Evolutionary conservation across 257 asterid genomes (phyloP).

Genomic region (Solanum bulbocastanum): DNA sequence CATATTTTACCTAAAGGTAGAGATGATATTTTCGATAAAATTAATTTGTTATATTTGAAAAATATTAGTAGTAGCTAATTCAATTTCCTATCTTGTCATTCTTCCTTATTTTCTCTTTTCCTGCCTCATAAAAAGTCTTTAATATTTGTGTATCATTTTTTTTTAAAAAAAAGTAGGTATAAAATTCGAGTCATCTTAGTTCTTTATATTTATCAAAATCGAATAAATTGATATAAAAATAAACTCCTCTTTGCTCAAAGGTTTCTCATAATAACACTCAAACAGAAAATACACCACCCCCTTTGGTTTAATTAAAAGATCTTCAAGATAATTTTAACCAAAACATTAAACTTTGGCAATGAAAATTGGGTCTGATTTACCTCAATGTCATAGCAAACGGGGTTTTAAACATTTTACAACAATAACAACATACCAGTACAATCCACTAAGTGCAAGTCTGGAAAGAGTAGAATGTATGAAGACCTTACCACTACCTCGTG

Average conservation of each 20-base stretch:
- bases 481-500: not conserved
- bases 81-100: not conserved
- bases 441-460: no score
- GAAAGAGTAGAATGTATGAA: no score
- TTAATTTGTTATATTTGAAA: no score
- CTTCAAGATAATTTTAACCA: not conserved
- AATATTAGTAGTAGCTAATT: no score
- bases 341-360: not conserved
- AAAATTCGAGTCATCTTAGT: no score
- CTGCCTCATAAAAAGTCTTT: no score
- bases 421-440: no score
- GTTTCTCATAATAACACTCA: not conserved
- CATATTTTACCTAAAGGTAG: no score
- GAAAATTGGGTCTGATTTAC: not conserved
- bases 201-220: not conserved
- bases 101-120: no score
- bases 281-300: not conserved
- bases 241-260: not conserved
- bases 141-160: no score
- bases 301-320: not conserved
- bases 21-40: no score
- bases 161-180: no score
- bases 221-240: not conserved
- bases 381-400: not conserved
- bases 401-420: not conserved